Evolutionary conservation across 139 green algal genomes (phyloP).

Genomic region (Chlorella sp.): DNA sequence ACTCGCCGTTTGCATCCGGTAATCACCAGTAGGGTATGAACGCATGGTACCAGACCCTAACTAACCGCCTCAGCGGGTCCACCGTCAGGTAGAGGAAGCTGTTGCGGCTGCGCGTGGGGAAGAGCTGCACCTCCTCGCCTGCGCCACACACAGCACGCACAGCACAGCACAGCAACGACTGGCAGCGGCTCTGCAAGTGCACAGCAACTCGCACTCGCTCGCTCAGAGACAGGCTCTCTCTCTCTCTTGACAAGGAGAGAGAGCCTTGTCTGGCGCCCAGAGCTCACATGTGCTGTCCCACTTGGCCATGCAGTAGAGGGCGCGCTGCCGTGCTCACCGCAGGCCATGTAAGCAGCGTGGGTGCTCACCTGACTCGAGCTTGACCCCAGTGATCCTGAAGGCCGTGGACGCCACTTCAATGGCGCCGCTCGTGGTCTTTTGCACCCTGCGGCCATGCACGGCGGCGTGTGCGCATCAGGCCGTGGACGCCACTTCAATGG

Average conservation of each 20-base stretch:
- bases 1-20: too few species aligned
- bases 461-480: too few species aligned
- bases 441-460: conserved; percentile 38
- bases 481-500: conserved; percentile 34
- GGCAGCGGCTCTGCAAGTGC: too few species aligned
- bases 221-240: too few species aligned
- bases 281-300: too few species aligned
- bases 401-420: conserved; percentile 36
- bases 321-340: too few species aligned
- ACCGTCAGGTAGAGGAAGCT: conserved; percentile 44
- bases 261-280: too few species aligned
- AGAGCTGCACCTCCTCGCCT: conserved; percentile 18
- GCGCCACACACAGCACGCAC: not conserved
- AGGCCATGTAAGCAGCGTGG: not conserved
- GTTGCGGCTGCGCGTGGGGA: conserved; percentile 27
- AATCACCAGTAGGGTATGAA: conserved; percentile 44
- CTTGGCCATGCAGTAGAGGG: too few species aligned
- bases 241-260: too few species aligned
- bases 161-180: too few species aligned
- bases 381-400: conserved; percentile 21
- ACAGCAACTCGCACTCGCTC: too few species aligned
- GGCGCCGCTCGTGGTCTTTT: conserved; percentile 30
- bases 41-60: conserved; percentile 41
- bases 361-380: conserved; percentile 13
- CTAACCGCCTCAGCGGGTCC: conserved; percentile 25